A percentile compares a stretch with the other conserved stretches of the same genome.
phyloP scores from a whole-genome alignment of 805 yeast species.

The Saccharomycopsis javanensis region DNA sequence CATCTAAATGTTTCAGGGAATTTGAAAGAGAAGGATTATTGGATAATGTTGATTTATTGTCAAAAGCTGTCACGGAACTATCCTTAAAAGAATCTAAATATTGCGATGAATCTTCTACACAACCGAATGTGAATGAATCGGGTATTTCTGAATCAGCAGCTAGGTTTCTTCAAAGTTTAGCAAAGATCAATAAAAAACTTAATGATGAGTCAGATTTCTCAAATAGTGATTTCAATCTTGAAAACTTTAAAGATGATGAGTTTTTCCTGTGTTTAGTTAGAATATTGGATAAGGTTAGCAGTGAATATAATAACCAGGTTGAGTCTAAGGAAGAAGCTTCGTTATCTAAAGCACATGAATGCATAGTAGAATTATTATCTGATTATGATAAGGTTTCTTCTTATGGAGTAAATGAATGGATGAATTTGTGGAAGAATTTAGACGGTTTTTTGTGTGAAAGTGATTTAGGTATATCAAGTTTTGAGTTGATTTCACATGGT shows the following conservation, averaged over 20 bases:
- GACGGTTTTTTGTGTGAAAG: slow-evolving; percentile 27
- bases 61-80: slow-evolving; percentile 22
- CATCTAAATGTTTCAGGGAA: slow-evolving; percentile 34
- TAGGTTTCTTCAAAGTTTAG: slow-evolving; percentile 1
- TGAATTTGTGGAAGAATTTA: slow-evolving; percentile 31
- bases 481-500: slow-evolving; percentile 66
- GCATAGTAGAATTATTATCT: background rate
- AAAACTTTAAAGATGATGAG: background rate
- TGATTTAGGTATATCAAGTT: slow-evolving; percentile 45
- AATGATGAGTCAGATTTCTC: slow-evolving; percentile 5
- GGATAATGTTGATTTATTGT: slow-evolving; percentile 35
- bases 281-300: background rate
- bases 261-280: background rate
- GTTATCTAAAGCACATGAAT: background rate
- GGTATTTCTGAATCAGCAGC: background rate
- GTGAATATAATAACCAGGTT: background rate
- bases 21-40: slow-evolving; percentile 71
- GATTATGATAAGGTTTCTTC: background rate
- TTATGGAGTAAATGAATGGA: slow-evolving; percentile 21
- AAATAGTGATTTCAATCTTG: background rate
- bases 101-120: background rate
- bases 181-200: background rate
- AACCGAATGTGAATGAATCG: background rate
- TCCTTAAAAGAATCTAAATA: slow-evolving; percentile 16
- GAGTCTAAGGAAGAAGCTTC: background rate